phyloP scores from a whole-genome alignment of 2,329 filamentous ascomycete species.

The Hirsutella rhossiliensis region DNA sequence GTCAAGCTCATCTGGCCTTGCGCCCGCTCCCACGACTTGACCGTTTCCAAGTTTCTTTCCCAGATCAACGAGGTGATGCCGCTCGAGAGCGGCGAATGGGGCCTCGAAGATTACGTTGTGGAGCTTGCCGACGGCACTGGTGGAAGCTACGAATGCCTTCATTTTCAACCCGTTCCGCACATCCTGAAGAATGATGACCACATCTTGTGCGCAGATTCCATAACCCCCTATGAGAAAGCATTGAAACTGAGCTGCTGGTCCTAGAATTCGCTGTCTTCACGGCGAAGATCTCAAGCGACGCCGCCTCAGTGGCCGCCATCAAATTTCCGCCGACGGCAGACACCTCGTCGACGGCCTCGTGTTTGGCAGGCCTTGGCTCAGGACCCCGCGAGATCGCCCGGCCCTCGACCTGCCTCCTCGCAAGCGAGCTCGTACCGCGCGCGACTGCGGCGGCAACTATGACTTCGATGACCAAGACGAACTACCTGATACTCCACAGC shows the following conservation, averaged over 20 bases:
- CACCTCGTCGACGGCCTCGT: conserved; percentile 78
- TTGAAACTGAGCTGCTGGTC: neutral
- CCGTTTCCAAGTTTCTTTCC: conserved; percentile 64
- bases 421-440: conserved; percentile 49
- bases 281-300: conserved; percentile 63
- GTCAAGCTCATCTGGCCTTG: conserved; percentile 62
- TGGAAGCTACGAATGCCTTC: conserved; percentile 72
- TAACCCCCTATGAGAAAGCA: neutral
- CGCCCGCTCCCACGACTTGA: conserved; percentile 44
- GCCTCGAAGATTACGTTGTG: conserved; percentile 79
- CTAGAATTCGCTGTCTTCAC: conserved; percentile 66
- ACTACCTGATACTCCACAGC: conserved; percentile 9
- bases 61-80: conserved; percentile 71
- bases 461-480: conserved; percentile 25
- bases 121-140: conserved; percentile 48
- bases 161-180: conserved; percentile 61
- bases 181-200: conserved; percentile 75
- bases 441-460: conserved; percentile 25
- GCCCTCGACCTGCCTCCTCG: conserved; percentile 59
- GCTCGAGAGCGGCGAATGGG: conserved; percentile 72
- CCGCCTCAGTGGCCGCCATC: conserved; percentile 62
- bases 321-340: conserved; percentile 67
- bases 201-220: conserved; percentile 48
- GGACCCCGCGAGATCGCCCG: conserved; percentile 47
- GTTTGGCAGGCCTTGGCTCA: conserved; percentile 64